phyloP scores from a whole-genome alignment of 352 stramenopile genomes.

The Phytophthora colocasiae region DNA sequence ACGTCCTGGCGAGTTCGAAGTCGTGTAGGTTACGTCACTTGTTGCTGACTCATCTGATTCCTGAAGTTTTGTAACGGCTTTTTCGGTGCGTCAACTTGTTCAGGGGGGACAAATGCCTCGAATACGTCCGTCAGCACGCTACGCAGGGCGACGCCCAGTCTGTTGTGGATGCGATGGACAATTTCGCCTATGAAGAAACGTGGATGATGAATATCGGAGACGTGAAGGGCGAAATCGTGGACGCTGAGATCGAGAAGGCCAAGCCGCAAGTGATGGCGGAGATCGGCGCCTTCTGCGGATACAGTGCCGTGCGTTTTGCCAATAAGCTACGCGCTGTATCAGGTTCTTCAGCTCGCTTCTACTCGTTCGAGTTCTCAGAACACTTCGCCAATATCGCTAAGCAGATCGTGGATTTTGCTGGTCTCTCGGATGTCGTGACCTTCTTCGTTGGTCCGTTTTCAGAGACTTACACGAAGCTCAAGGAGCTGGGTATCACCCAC shows the following conservation, averaged over 20 bases:
- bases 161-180: slow-evolving; percentile 39
- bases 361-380: slow-evolving; percentile 53
- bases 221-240: slow-evolving; percentile 43
- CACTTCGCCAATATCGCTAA: slow-evolving; percentile 41
- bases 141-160: slow-evolving; percentile 33
- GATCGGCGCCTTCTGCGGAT: slow-evolving; percentile 52
- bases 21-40: slow-evolving; percentile 14
- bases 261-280: slow-evolving; percentile 53
- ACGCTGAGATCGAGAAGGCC: slow-evolving; percentile 36
- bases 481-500: slow-evolving; percentile 28
- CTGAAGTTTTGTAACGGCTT: slow-evolving; percentile 32
- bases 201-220: slow-evolving; percentile 53
- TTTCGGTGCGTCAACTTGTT: slow-evolving; percentile 15
- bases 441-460: slow-evolving; percentile 39
- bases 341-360: slow-evolving; percentile 36
- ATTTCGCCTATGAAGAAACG: slow-evolving; percentile 37
- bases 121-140: slow-evolving; percentile 35
- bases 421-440: slow-evolving; percentile 37
- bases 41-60: slow-evolving; percentile 6
- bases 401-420: slow-evolving; percentile 35
- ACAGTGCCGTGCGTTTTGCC: slow-evolving; percentile 56
- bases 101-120: slow-evolving; percentile 38
- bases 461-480: slow-evolving; percentile 40
- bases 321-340: slow-evolving; percentile 29
- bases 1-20: slow-evolving; percentile 26